Evolutionary conservation across 2,329 filamentous ascomycete species (phyloP).

Genomic region (Aspergillus sp.): DNA sequence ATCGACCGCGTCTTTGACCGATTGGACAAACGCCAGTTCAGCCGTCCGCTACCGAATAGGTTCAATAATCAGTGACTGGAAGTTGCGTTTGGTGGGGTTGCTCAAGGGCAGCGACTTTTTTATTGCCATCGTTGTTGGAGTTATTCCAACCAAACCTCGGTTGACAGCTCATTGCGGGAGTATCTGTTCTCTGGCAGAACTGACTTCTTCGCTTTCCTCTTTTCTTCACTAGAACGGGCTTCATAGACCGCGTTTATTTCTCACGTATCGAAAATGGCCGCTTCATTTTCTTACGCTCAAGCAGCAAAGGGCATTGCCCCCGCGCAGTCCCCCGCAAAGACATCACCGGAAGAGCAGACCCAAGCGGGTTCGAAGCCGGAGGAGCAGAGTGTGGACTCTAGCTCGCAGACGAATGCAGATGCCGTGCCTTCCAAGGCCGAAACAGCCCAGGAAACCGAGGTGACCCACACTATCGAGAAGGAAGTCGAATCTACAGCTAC

Average conservation of each 20-base stretch:
- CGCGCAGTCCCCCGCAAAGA: conserved; percentile 49
- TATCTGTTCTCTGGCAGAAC: conserved; percentile 32
- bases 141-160: conserved; percentile 25
- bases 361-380: conserved; percentile 33
- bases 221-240: conserved; percentile 23
- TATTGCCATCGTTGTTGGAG: conserved; percentile 30
- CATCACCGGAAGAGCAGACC: conserved; percentile 30
- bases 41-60: conserved; percentile 21
- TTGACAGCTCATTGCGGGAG: conserved; percentile 26
- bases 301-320: conserved; percentile 78
- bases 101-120: conserved; percentile 29
- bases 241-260: conserved; percentile 17
- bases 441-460: conserved; percentile 43
- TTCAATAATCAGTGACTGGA: conserved; percentile 26
- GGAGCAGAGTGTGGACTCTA: conserved; percentile 32
- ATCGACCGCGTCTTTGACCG: conserved; percentile 11
- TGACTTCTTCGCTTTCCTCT: conserved; percentile 5
- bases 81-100: conserved; percentile 33
- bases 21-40: conserved; percentile 9
- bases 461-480: conserved; percentile 31
- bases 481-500: conserved; percentile 37
- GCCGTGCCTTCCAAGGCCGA: conserved; percentile 51
- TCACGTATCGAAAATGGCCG: conserved; percentile 42
- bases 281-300: conserved; percentile 88
- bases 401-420: conserved; percentile 31